These are phyloP conservation scores for Cylindrodendrum hubeiense DNA, from an alignment of 2,329 filamentous ascomycete species.

Conservation along the genomic window DNA sequence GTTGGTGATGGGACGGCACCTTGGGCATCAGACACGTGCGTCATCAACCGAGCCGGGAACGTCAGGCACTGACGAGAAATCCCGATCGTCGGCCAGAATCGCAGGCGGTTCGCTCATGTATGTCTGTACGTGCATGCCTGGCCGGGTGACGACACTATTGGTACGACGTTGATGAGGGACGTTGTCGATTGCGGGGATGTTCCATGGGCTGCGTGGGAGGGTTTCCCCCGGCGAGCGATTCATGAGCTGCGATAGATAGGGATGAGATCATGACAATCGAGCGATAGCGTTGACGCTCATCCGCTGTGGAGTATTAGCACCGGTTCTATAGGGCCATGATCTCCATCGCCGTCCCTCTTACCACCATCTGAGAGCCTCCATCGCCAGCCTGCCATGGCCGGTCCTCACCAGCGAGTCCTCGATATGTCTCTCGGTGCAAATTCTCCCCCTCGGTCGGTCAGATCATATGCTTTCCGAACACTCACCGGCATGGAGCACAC, in stretches of 20 bases:
- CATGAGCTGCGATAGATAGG: neutral
- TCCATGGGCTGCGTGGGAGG: neutral
- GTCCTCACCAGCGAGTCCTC: slow-evolving; percentile 6
- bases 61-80: neutral
- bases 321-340: neutral
- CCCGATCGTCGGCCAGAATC: neutral
- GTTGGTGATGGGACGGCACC: no score
- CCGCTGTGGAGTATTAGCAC: neutral
- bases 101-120: no score
- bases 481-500: slow-evolving; percentile 24
- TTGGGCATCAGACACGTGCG: neutral
- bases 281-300: neutral
- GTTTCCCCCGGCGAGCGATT: neutral
- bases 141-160: neutral
- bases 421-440: neutral
- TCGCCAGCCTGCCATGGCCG: neutral
- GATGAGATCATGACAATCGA: neutral
- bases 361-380: neutral
- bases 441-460: slow-evolving; percentile 27
- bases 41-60: neutral
- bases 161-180: neutral
- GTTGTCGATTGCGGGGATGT: neutral
- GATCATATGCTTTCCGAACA: neutral
- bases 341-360: slow-evolving; percentile 1
- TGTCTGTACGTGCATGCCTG: neutral